Base-by-base conservation (phyloP, 2,329 filamentous ascomycete genomes). In the Alternaria gansuensis region DNA sequence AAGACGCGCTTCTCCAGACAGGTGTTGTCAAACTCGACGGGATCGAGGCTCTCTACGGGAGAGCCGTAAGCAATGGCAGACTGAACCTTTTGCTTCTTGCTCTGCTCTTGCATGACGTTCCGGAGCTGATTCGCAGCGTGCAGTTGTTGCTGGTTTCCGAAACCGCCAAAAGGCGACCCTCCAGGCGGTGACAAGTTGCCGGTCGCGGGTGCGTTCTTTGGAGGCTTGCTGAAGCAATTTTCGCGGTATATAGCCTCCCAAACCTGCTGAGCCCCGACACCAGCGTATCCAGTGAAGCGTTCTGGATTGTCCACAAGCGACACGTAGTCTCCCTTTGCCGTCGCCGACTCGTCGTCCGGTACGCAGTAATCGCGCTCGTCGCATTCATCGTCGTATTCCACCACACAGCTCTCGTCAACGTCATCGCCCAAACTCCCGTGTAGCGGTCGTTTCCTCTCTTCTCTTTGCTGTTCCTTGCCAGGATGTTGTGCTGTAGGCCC, bases 1-100 rank as follows among this genome's bases (percentile, higher is more conserved):
- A 99, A 99, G 36, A 98, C 95, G n/a, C 95, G 90, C 84, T 99
- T 98, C 82, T 99, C 95, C 24, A 99, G 81, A 72, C 95, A 99
- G 74, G 97, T 91, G 68, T 97, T 93, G 67, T 97, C 93, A 46
- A 88, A 84, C 65, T 95, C 91, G 49, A 94, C 82, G 69, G 85
- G 85, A 49, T 87, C 83, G 46, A 88, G 84, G 48, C 88, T 87
- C 0, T 84, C 83, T 3, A 83, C 83, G 59, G 86, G 83, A 28
- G 85, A 83, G 36, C 79, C 78, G 10, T 80, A 75, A 2, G 80
- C 77, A 50, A 81, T 81, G 51, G 86, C 84, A 52, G 86, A 83
- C 65, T 85, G 79, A 54, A 89, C 82, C 70, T 87, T 84, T 33
- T 90, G 83, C 60, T 84, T 80, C 54, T 88, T 82, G 67, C 87